Conservation (phyloP, 176 grass and related monocot species). For the Carex cristatella region DNA sequence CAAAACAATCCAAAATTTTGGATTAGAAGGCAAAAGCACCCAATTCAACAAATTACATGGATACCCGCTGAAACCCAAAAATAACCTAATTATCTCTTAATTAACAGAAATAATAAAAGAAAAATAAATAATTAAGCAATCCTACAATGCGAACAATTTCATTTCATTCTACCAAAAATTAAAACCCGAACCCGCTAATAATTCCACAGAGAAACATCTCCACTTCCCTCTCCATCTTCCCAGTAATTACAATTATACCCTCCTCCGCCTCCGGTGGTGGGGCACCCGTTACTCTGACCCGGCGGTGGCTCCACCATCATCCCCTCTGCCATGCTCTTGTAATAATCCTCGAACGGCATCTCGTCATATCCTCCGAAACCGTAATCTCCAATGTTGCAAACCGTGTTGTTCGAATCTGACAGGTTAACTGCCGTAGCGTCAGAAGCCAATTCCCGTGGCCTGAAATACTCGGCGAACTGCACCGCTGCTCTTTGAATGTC, state of each 20-base stretch:
- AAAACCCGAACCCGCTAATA: conserved; percentile 25
- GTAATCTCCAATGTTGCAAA: conserved; percentile 3
- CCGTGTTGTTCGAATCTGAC: neutral
- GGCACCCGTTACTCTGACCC: neutral
- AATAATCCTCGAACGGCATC: conserved; percentile 40
- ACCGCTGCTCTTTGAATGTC: conserved; percentile 76
- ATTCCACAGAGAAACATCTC: conserved; percentile 52
- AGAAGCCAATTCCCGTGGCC: neutral
- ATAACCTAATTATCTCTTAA: neutral
- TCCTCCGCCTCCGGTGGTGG: neutral
- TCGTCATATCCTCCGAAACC: conserved; percentile 21
- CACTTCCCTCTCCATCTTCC: conserved; percentile 24
- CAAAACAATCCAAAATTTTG: neutral
- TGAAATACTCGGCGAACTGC: conserved; percentile 50
- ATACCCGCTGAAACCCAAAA: conserved; percentile 3
- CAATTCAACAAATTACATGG: conserved; percentile 15
- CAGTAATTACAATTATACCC: conserved; percentile 32
- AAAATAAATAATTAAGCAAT: conserved; percentile 8
- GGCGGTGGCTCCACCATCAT: conserved; percentile 5
- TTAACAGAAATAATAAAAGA: neutral
- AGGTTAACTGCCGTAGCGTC: neutral
- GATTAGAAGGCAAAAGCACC: neutral
- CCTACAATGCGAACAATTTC: neutral
- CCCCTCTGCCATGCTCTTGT: conserved; percentile 36
- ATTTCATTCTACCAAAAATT: neutral